Conservation (phyloP, 495 filamentous ascomycete genomes). For the Aspergillus mulundensis region DNA sequence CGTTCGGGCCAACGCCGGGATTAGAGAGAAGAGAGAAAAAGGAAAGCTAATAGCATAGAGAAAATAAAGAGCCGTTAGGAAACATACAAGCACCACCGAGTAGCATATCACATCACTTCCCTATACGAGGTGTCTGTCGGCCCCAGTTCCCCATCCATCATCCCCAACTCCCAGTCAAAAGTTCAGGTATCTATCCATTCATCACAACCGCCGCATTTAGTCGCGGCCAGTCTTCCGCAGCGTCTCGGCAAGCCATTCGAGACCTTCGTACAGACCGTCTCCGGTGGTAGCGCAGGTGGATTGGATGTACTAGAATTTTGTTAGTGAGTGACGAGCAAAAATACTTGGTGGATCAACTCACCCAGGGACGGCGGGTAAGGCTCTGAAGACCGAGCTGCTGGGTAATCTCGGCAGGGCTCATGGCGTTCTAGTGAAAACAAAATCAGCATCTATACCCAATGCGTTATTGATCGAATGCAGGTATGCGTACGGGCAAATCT, state of each 20-base stretch:
- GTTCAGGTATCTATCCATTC: slow-evolving; percentile 41
- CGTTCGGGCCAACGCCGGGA: slow-evolving; percentile 33
- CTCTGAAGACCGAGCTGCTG: slow-evolving; percentile 99
- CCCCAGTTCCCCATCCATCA: slow-evolving; percentile 37
- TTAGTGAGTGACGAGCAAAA: not conserved
- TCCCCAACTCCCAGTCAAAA: slow-evolving; percentile 42
- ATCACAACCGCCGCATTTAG: slow-evolving; percentile 49
- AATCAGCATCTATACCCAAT: slow-evolving; percentile 14
- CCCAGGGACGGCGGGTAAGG: slow-evolving; percentile 95
- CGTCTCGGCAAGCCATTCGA: slow-evolving; percentile 97
- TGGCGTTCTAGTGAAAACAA: slow-evolving; percentile 70
- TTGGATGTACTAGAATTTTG: slow-evolving; percentile 85
- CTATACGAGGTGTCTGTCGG: slow-evolving; percentile 28
- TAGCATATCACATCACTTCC: slow-evolving; percentile 28
- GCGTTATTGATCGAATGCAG: slow-evolving; percentile 1
- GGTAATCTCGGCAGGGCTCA: slow-evolving; percentile 99
- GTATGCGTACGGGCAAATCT: slow-evolving; percentile 86
- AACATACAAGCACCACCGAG: slow-evolving; percentile 39
- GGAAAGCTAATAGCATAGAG: slow-evolving; percentile 46
- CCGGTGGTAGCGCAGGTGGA: slow-evolving; percentile 98
- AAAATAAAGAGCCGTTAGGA: slow-evolving; percentile 38
- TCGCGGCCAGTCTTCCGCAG: slow-evolving; percentile 87
- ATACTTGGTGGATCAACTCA: slow-evolving; percentile 49
- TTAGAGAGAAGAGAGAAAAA: slow-evolving; percentile 38
- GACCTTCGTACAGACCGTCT: slow-evolving; percentile 99